Conservation (phyloP, 768 basidiomycete species). For the Suillus brevipes region DNA sequence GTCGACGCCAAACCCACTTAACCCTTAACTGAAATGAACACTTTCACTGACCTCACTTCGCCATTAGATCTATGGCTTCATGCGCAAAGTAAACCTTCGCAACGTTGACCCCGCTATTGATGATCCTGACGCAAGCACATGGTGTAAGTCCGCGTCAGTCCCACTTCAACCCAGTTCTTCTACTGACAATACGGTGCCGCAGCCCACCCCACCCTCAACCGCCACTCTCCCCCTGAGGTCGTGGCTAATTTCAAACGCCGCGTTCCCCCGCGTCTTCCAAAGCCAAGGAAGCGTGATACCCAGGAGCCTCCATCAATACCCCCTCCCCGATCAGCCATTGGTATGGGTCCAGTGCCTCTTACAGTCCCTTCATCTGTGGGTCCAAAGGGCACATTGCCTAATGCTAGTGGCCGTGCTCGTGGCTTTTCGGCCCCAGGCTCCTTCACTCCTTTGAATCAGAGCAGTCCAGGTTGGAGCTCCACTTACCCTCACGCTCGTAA, state of each 20-base stretch:
- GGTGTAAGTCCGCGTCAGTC: constrained; percentile 66
- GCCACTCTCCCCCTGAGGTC: constrained; percentile 86
- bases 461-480: constrained; percentile 58
- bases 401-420: constrained; percentile 54
- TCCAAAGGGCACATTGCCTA: constrained; percentile 38
- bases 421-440: constrained; percentile 85
- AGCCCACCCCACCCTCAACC: constrained; percentile 92
- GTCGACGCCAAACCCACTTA: constrained; percentile 23
- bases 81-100: constrained; percentile 95
- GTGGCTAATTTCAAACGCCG: constrained; percentile 95
- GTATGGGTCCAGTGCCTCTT: constrained; percentile 67
- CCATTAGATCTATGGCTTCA: constrained; percentile 92
- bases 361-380: constrained; percentile 53
- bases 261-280: constrained; percentile 89
- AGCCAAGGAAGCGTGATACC: constrained; percentile 77
- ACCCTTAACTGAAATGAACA: constrained; percentile 21
- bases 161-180: constrained; percentile 20
- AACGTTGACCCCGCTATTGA: constrained; percentile 94
- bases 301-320: constrained; percentile 69
- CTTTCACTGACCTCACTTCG: constrained; percentile 13
- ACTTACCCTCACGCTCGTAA: constrained; percentile 56
- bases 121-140: constrained; percentile 95
- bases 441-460: constrained; percentile 69
- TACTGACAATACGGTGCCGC: constrained; percentile 14
- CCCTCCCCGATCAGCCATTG: constrained; percentile 75